Evolutionary conservation across 345 rosid genomes (phyloP), one percentile per base, ranked within the genome.

Genomic region (Lepidium sativum): DNA sequence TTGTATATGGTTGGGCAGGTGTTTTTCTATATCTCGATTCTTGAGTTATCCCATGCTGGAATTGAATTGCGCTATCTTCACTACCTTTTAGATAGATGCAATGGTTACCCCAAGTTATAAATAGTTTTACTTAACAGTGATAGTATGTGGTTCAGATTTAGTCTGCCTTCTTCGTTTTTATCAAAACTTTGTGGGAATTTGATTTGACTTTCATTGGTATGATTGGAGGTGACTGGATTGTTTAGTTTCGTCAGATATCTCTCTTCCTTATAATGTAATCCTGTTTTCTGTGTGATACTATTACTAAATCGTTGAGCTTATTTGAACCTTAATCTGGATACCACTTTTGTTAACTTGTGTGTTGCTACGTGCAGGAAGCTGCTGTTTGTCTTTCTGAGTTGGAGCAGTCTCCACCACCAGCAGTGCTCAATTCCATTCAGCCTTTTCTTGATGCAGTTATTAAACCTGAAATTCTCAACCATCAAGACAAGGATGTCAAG

Each of bases 401-500:
- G 79, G 91, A 88, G 31, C 99, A 94, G 71, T 86, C 92, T 7
- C 95, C 95, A 51, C 76, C 85, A 32, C 68, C 86, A 48, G 53
- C 88, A 59, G 73, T 83, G 25, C 74, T 86, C 69, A 83, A 88
- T 75, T 84, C 84, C 41, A 85, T 90, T 79, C 84, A 88, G 65
- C 97, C 95, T 71, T 85, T 94, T 54, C 78, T 86, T 45, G 76
- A 83, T 71, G 87, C 92, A 55, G 78, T 94, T 77, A 85, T 90
- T 38, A 85, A 84, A 78, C 91, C 92, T 54, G 88, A 82, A 31
- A 69, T 86, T 77, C 84, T 94, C 71, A 81, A 81, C 75, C 96
- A 94, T 84, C 96, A 84, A 76, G 99, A 94, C 70, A 86, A 75
- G 79, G 97, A 94, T 68, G 86, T 84, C 63, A 88, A 86, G 77